Base-by-base conservation (phyloP, 352 stramenopile species). In the Globisporangium spiculum region DNA sequence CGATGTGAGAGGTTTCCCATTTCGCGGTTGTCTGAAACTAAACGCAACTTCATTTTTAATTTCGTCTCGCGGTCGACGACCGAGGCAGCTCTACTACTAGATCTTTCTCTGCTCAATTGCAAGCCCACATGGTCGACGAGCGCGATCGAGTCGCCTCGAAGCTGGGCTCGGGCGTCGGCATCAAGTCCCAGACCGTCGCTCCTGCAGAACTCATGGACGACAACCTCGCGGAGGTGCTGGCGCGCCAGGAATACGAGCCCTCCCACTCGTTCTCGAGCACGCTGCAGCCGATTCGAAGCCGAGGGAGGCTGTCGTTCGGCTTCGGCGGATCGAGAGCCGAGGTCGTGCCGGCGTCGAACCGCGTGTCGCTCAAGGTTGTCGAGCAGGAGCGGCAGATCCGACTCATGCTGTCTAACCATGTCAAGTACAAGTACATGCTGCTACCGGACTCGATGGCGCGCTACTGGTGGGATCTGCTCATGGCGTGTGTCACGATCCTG, bases 401-500 rank as follows among this genome's bases (percentile, higher is more conserved):
- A 36, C 68, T 83, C 6, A 69, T 72, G 24, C 67, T 72, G 1
- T 68, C 71, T 18, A 76, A 50, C 27, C 44, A 57, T n/a, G 54
- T 32, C 52, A 72, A 70, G 44, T 71, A 83, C 67, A 84, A 79
- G 59, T 86, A 84, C 64, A 83, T 86, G 75, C 12, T 85, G 6
- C 61, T 71, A 2, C 77, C 75, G 0, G 78, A 89, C 46, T 83
- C 78, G 1, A 75, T 74, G 30, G 41, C 68, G 64, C 80, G 80
- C 3, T 84, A 86, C 57, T 75, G 73, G 30, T 89, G 80, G 78
- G 80, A 89, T 58, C 63, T 84, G 34, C 57, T 89, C 55, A 75
- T 86, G 60, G 78, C 81, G 8, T 62, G 85, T 20, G 75, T 79
- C 32, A 89, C 81, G 2, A 77, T 89, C 57, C n/a, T 83, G 38